Evolutionary conservation across 176 grass and related monocot species (phyloP).

Genomic region (Panicum miliaceum): DNA sequence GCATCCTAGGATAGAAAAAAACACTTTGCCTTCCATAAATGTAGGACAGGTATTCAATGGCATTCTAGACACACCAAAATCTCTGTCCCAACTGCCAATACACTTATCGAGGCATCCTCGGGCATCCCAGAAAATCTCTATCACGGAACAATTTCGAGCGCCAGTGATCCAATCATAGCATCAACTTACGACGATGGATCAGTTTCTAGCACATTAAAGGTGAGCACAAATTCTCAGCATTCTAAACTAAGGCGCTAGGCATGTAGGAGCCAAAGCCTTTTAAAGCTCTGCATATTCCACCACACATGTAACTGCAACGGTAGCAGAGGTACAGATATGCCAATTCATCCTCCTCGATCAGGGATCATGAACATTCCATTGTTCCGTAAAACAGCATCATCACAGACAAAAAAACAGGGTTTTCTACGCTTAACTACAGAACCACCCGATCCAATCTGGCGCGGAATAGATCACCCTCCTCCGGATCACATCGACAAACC

Average conservation of each 20-base stretch:
- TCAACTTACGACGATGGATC: too few species aligned
- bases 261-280: not conserved
- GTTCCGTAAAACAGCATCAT: not conserved
- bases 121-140: not conserved
- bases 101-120: too few species aligned
- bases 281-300: not conserved
- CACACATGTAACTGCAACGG: not conserved
- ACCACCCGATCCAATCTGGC: slow-evolving; percentile 11
- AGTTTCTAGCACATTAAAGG: not conserved
- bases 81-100: not conserved
- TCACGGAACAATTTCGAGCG: not conserved
- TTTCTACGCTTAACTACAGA: not conserved
- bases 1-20: slow-evolving; percentile 9
- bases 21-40: not conserved
- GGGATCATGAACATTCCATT: slow-evolving; percentile 4
- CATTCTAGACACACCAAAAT: not conserved
- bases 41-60: not conserved
- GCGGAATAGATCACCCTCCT: slow-evolving; percentile 24
- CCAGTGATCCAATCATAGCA: not conserved
- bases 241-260: not conserved
- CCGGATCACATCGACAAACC: not conserved
- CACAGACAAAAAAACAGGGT: not conserved
- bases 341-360: slow-evolving; percentile 29
- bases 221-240: not conserved
- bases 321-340: not conserved